phyloP scores from a whole-genome alignment of 768 basidiomycete genomes.

The Suillus alpinus region DNA sequence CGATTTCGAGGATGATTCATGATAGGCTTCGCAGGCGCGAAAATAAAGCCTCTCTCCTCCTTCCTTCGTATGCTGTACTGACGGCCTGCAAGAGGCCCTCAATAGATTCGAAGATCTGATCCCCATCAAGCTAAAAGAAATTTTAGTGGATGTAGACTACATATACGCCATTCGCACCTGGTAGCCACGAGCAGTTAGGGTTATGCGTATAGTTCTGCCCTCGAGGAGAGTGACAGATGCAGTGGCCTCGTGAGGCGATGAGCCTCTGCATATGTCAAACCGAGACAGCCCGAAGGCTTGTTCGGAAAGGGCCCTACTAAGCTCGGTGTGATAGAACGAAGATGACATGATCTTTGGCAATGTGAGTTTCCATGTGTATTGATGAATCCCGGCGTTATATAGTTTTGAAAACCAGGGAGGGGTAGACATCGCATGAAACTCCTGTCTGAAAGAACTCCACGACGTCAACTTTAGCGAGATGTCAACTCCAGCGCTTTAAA shows the following conservation, averaged over 20 bases:
- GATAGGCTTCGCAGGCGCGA: constrained; percentile 45
- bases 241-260: constrained; percentile 45
- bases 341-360: constrained; percentile 18
- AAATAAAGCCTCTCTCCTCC: constrained; percentile 45
- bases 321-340: constrained; percentile 43
- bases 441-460: constrained; percentile 14
- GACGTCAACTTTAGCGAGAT: constrained; percentile 14
- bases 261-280: constrained; percentile 38
- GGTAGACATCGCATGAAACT: constrained; percentile 17
- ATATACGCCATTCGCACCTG: constrained; percentile 35
- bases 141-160: constrained; percentile 7
- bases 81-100: constrained; percentile 53
- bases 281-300: constrained; percentile 54
- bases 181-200: constrained; percentile 54
- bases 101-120: constrained; percentile 50
- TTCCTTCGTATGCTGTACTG: constrained; percentile 53
- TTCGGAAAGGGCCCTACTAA: constrained; percentile 53
- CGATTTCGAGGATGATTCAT: not conserved
- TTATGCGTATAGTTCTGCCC: constrained; percentile 44
- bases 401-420: constrained; percentile 25
- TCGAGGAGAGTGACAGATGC: constrained; percentile 59
- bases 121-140: constrained; percentile 22
- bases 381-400: constrained; percentile 22
- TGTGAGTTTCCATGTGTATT: constrained; percentile 19
- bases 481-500: constrained; percentile 15